Conservation (phyloP, 2,329 filamentous ascomycete genomes). For the Stromatinia cepivora region DNA sequence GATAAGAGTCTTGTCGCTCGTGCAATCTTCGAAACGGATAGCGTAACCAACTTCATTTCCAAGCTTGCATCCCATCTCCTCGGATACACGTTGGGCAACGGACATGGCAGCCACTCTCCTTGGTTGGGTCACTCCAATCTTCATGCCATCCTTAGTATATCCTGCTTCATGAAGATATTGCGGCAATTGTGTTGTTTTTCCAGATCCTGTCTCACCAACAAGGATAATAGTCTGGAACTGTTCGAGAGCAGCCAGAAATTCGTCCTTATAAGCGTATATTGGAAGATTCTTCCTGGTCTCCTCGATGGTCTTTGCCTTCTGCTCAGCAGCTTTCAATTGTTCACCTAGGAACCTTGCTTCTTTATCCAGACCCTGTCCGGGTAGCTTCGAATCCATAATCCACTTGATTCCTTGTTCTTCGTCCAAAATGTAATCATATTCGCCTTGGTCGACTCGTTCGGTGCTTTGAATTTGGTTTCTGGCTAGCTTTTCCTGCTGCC, state of each 20-base stretch:
- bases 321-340: slow-evolving; percentile 84
- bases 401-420: slow-evolving; percentile 86
- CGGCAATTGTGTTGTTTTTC: slow-evolving; percentile 93
- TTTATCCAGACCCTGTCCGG: slow-evolving; percentile 69
- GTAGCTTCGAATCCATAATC: slow-evolving; percentile 70
- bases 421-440: slow-evolving; percentile 94
- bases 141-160: slow-evolving; percentile 79
- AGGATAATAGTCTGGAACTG: slow-evolving; percentile 87
- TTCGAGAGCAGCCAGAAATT: slow-evolving; percentile 82
- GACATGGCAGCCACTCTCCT: slow-evolving; percentile 96
- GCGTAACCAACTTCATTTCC: slow-evolving; percentile 93
- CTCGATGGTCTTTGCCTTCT: slow-evolving; percentile 83
- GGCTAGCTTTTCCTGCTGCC: slow-evolving; percentile 82
- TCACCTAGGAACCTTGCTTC: slow-evolving; percentile 78
- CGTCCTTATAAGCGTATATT: slow-evolving; percentile 82
- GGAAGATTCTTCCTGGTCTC: slow-evolving; percentile 88
- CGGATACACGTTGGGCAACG: slow-evolving; percentile 91
- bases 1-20: slow-evolving; percentile 84
- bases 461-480: slow-evolving; percentile 78
- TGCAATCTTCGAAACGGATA: slow-evolving; percentile 92
- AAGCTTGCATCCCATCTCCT: slow-evolving; percentile 87
- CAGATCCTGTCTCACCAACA: slow-evolving; percentile 90
- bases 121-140: slow-evolving; percentile 91
- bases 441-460: slow-evolving; percentile 73
- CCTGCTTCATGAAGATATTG: slow-evolving; percentile 93